phyloP scores from a whole-genome alignment of 805 yeast genomes.

The Starmerella potacharoeniae region DNA sequence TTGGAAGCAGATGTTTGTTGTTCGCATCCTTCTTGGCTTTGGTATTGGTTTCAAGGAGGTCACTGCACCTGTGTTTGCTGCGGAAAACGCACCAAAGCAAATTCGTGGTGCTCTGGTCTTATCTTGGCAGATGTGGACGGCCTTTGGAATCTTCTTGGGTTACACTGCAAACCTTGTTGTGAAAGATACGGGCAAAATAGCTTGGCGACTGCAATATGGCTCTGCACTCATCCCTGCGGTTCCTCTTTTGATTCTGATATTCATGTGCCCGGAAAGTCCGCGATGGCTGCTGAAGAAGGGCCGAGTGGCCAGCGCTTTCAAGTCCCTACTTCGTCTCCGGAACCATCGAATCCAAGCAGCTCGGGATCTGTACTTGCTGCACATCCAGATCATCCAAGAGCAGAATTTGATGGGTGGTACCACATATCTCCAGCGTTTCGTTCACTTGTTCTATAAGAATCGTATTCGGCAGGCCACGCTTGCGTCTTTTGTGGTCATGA shows the following conservation, averaged over 20 bases:
- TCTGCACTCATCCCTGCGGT: conserved; percentile 45
- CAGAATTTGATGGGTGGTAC: conserved; percentile 39
- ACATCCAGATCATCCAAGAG: conserved; percentile 39
- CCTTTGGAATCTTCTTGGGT: conserved; percentile 61
- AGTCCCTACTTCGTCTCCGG: conserved; percentile 39
- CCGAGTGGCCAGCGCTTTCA: conserved; percentile 39
- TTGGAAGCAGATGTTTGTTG: conserved; percentile 50
- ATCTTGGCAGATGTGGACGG: conserved; percentile 70
- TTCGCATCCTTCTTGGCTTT: conserved; percentile 50
- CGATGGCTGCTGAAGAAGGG: conserved; percentile 53
- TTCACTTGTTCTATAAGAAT: conserved; percentile 20
- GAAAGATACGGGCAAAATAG: conserved; percentile 38
- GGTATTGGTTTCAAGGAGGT: conserved; percentile 60
- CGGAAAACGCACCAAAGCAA: conserved; percentile 51
- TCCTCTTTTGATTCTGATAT: neutral
- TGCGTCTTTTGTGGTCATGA: conserved; percentile 74
- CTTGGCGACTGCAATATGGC: conserved; percentile 40
- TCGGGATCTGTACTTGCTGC: conserved; percentile 50
- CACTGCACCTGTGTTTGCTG: conserved; percentile 56
- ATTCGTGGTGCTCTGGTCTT: conserved; percentile 56
- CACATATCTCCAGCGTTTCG: conserved; percentile 14
- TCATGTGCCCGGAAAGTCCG: conserved; percentile 29
- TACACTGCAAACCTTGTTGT: conserved; percentile 25
- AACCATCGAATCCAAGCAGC: conserved; percentile 45
- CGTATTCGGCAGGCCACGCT: conserved; percentile 75